Evolutionary conservation across 2,329 filamentous ascomycete genomes (phyloP).

Genomic region (Colletotrichum endophyticum): DNA sequence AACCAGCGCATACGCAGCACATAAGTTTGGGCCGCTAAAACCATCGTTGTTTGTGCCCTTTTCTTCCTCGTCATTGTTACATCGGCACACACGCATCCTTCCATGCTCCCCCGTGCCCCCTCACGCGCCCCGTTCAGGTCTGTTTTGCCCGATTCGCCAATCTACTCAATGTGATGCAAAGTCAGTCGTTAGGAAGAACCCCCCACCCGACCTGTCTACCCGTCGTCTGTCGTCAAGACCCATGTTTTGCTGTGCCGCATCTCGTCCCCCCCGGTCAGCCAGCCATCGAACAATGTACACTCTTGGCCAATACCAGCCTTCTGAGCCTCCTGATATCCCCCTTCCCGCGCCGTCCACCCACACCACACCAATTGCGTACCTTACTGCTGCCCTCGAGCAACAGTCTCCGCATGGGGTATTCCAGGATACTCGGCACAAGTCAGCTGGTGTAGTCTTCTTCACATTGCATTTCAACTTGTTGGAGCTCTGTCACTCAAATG

Average conservation of each 20-base stretch:
- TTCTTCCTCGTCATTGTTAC: neutral
- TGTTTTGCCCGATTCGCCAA: slow-evolving; percentile 12
- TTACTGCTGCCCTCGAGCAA: neutral
- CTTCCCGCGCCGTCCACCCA: neutral
- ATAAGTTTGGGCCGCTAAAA: neutral
- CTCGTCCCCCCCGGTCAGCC: neutral
- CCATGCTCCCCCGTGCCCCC: neutral
- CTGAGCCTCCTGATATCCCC: neutral
- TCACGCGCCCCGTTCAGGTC: neutral
- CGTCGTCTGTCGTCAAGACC: neutral
- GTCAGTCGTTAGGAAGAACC: neutral
- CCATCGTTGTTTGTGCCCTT: neutral
- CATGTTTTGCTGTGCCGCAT: slow-evolving; percentile 9
- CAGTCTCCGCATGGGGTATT: neutral
- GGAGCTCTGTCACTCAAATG: neutral
- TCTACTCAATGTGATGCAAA: neutral
- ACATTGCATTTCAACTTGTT: neutral
- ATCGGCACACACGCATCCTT: neutral
- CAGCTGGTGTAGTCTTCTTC: neutral
- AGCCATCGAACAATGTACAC: neutral
- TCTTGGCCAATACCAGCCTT: neutral
- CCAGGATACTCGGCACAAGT: neutral
- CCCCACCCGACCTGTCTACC: neutral
- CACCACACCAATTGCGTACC: neutral
- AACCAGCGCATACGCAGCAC: neutral